Evolutionary conservation across 2,329 filamentous ascomycete genomes (phyloP).

Genomic region (Teratosphaeria gauchensis): DNA sequence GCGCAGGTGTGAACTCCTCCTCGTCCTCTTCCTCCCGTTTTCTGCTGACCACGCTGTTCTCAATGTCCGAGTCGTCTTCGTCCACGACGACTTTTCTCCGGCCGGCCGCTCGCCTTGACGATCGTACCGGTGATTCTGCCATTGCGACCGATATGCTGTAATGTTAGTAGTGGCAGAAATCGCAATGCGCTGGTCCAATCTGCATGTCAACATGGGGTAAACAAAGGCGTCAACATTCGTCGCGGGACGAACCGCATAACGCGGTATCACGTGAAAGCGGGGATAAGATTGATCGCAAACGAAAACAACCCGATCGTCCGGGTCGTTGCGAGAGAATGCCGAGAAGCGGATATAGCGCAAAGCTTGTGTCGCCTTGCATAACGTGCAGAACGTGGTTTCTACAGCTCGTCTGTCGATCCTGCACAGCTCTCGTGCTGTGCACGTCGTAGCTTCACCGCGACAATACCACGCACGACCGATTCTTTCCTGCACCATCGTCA

Average conservation of each 20-base stretch:
- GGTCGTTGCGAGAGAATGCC: neutral
- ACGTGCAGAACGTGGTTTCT: too few species aligned
- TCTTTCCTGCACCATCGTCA: neutral
- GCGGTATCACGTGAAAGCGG: neutral
- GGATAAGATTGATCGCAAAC: neutral
- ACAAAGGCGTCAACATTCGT: neutral
- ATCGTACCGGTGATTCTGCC: conserved; percentile 36
- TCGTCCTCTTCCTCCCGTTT: conserved; percentile 49
- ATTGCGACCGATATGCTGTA: conserved; percentile 5
- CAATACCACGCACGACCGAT: neutral
- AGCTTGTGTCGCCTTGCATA: neutral
- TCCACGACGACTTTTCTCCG: conserved; percentile 68
- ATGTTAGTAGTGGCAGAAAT: neutral
- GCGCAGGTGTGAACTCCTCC: conserved; percentile 69
- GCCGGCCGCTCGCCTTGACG: conserved; percentile 50
- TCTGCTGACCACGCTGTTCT: conserved; percentile 49
- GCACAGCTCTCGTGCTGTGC: neutral
- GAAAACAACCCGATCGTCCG: neutral
- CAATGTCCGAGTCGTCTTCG: conserved; percentile 47
- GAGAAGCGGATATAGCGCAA: neutral
- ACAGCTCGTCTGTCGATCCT: neutral
- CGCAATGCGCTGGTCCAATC: neutral
- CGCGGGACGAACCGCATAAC: neutral
- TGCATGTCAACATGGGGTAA: neutral
- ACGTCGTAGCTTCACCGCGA: neutral